Base-by-base conservation (phyloP, 306 rosid genomes). In the Nissolia schottii region DNA sequence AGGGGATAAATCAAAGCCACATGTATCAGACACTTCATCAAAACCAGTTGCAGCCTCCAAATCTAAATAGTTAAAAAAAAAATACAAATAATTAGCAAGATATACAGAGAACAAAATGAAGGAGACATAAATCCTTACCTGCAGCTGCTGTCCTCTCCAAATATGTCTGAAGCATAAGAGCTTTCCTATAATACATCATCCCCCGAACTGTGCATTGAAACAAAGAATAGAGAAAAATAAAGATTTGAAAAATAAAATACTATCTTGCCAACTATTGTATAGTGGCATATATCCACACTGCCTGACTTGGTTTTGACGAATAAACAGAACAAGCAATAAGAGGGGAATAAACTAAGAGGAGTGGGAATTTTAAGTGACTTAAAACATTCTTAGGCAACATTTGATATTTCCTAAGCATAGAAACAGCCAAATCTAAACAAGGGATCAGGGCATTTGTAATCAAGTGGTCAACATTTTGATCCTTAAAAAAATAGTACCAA, bases 181-280 rank as follows among this genome's bases (percentile, higher is more conserved):
- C 97, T 80, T 94, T 94, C 82, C 97, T 80, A 70, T 94, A 94
- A 81, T 94, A 91, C 98, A 94, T 94, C 96, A 94, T 94, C 75
- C 98, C 97, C 48, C 97, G 92, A 74, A 94, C 98, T 94, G 91
- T 76, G 62, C 50, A 74, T 61, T 35, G 77, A 71, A 63, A 83
- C 12, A 80, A 25, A 61, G 38, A 74, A 41, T 28, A 69, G 12
- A 55, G 35, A 69, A 75, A 54, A 24, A 22, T 45, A 1, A 45
- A 45, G 51, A 45, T 15, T 45, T 45, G 51, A 45, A 45, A 45
- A 2, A n/a, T 45, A 4, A 45, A 15, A 45, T 9, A 67, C 19
- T 31, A 32, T 67, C 45, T 9, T 41, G 41, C 56, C 40, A 27
- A 15, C 51, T 4, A 40, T 0, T 64, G 54, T 16, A 64, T 41